Percentiles rank a stretch among this genome's conserved stretches.
phyloP scores from a whole-genome alignment of 441 rosid species.

The Mallotus japonicus region DNA sequence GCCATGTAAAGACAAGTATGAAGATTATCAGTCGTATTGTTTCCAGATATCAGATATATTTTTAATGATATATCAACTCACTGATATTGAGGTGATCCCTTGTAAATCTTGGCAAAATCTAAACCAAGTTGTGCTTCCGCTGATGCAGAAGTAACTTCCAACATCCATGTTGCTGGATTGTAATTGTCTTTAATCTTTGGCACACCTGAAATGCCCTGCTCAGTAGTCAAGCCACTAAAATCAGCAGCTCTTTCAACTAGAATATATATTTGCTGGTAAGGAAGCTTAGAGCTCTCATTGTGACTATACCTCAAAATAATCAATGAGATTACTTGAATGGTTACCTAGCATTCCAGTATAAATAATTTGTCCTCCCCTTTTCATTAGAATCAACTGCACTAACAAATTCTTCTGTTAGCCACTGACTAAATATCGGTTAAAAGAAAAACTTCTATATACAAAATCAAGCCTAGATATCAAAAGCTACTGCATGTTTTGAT shows the following conservation, averaged over 20 bases:
- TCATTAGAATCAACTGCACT: constrained; percentile 57
- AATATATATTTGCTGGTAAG: background rate
- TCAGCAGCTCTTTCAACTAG: background rate
- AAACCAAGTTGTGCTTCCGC: constrained; percentile 46
- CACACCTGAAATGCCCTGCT: constrained; percentile 44
- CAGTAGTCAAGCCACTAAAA: background rate
- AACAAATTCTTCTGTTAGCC: background rate
- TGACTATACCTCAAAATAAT: constrained; percentile 43
- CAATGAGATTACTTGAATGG: constrained; percentile 45
- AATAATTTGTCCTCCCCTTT: constrained; percentile 52
- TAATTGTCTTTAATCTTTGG: constrained; percentile 50
- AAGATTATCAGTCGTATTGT: background rate
- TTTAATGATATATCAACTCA: constrained; percentile 17
- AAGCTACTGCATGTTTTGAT: no score
- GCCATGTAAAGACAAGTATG: background rate
- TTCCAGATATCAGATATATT: background rate
- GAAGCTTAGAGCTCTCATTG: background rate
- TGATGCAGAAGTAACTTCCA: constrained; percentile 55
- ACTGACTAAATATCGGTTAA: background rate
- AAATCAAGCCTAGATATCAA: no score
- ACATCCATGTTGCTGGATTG: constrained; percentile 73
- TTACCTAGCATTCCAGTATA: constrained; percentile 53
- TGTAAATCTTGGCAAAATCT: constrained; percentile 46
- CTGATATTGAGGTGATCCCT: constrained; percentile 36
- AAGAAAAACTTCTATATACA: no score